Conservation (phyloP, 2,329 filamentous ascomycete genomes). For the Sporothrix inflata region DNA sequence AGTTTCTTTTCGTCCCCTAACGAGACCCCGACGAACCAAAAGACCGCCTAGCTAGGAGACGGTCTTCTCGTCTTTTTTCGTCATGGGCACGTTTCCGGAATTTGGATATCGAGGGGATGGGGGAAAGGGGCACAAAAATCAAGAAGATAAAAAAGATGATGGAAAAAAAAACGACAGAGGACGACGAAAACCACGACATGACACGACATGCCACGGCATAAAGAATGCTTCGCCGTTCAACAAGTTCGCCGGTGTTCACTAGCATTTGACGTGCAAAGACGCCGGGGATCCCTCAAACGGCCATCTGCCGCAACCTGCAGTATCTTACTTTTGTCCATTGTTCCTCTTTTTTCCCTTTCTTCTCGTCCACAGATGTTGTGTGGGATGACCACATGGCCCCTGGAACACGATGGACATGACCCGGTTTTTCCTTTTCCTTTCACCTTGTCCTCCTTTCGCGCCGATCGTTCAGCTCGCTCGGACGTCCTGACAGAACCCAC, state of each 20-base stretch:
- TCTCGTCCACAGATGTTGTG: constrained; percentile 1
- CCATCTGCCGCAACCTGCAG: not conserved
- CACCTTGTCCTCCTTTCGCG: not conserved
- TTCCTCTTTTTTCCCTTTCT: not conserved
- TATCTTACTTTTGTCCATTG: not conserved
- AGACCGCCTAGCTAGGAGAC: constrained; percentile 1
- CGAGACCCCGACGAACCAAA: not conserved
- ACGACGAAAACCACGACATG: not conserved
- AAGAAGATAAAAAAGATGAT: not conserved
- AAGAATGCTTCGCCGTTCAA: not conserved
- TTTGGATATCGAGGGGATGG: not conserved
- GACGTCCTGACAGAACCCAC: not conserved
- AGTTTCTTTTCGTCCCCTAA: constrained; percentile 5
- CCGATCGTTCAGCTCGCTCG: constrained; percentile 20
- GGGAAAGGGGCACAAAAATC: not conserved
- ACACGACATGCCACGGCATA: not conserved
- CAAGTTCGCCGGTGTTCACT: no score
- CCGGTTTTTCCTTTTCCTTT: not conserved
- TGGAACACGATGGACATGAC: constrained; percentile 3
- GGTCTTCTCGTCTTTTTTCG: not conserved
- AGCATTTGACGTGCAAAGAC: constrained; percentile 8
- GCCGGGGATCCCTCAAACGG: not conserved
- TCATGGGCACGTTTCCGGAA: constrained; percentile 12
- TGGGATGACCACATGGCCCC: constrained; percentile 17
- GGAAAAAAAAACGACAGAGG: not conserved